These are phyloP conservation scores for Pseudogymnoascus sp. DNA, from an alignment of 2,329 filamentous ascomycete genomes.

Conservation along the genomic window DNA sequence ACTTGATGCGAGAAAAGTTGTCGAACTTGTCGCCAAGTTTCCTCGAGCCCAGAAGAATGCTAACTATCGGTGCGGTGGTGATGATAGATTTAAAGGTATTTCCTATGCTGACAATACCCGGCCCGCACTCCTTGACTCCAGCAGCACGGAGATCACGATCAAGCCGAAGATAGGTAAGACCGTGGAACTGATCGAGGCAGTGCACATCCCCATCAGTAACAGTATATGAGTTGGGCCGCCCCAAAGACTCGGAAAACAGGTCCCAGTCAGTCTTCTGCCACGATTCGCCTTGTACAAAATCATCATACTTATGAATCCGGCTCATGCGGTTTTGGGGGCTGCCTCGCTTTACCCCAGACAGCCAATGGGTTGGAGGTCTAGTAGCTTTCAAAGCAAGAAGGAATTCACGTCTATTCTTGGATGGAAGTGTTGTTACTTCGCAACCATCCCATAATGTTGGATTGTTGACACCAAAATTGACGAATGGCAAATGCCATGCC, in stretches of 20 bases:
- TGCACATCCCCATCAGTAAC: not conserved
- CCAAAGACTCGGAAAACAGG: not conserved
- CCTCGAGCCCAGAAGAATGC: not conserved
- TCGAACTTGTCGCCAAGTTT: not conserved
- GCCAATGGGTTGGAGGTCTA: not conserved
- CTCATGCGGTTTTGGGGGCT: too few relatives aligned
- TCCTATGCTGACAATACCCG: not conserved
- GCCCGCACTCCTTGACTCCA: not conserved
- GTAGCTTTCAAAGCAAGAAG: not conserved
- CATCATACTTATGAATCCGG: not conserved
- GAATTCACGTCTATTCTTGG: not conserved
- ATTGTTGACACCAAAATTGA: not conserved
- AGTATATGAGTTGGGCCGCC: not conserved
- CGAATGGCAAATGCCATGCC: not conserved
- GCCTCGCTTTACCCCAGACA: not conserved
- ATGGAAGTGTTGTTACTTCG: not conserved
- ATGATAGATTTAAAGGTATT: not conserved
- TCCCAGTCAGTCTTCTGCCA: not conserved
- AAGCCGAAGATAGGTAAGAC: not conserved
- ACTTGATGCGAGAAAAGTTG: not conserved
- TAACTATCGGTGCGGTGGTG: not conserved
- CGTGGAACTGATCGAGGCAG: not conserved
- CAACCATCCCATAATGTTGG: not conserved
- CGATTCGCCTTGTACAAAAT: not conserved
- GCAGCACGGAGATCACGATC: not conserved